Evolutionary conservation across 768 basidiomycete species (phyloP), one percentile per base, ranked within the genome.

Genomic region (Hygrophoropsis aurantiaca): DNA sequence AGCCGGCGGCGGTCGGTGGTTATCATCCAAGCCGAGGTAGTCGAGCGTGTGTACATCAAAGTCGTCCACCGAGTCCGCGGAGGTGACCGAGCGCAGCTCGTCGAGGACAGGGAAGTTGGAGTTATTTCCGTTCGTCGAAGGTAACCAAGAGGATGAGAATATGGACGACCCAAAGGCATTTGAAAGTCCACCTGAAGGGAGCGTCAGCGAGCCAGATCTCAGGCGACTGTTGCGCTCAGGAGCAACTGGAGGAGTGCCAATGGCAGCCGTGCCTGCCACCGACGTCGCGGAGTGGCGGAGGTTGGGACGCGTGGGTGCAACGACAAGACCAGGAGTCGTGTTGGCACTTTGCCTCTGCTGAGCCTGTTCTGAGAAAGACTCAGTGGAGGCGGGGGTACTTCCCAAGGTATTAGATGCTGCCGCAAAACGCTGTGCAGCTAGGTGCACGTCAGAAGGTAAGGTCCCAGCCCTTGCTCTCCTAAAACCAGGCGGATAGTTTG

Each of bases 391-490:
- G 60, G 73, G 50, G 39, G 77, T 72, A 58, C 70, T 75, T 36
- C 74, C 67, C 57, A 84, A 64, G 25, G 78, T 80, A 67, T 68
- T 78, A 20, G 83, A 78, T 48, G 84, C 76, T 25, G 85, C 83
- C 23, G 84, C 85, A 68, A 82, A 91, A 48, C 85, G 81, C 66
- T 90, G 87, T 43, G 90, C 85, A 49, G 87, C 88, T 57, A 92
- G 84, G 61, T 88, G 86, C 44, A 95, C 86, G 66, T 94, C 94
- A 57, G 94, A 95, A 71, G 94, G 94, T 61, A 97, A 81, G 76
- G 94, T 97, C 48, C 94, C 95, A 56, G 94, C 95, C 84, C 94
- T 85, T 62, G 93, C 91, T 76, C 94, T 84, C 73, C 91, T 83
- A 67, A 93, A 95, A 51, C 90, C 89, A 46, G 87, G 77, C 51